Percentiles rank a stretch among this genome's conserved stretches.
These are phyloP conservation scores for Phytophthora pisi DNA, from an alignment of 352 stramenopile species.

Conservation along the genomic window DNA sequence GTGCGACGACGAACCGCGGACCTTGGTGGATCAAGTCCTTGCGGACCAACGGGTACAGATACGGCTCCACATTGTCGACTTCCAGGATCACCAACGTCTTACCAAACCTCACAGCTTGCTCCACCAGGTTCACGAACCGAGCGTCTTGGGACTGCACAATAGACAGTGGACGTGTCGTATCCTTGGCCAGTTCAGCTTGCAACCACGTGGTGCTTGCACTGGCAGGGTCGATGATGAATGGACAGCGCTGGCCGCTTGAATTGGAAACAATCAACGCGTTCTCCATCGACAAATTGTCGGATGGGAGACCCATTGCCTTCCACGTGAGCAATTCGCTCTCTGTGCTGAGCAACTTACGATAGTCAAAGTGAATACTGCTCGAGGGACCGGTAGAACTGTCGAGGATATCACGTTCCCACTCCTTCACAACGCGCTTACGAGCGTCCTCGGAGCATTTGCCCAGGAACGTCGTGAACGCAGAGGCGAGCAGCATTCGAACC, in stretches of 20 bases:
- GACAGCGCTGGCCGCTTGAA: slow-evolving; percentile 73
- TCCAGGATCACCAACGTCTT: slow-evolving; percentile 95
- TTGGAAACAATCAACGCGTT: slow-evolving; percentile 93
- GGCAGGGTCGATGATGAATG: slow-evolving; percentile 96
- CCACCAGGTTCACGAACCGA: slow-evolving; percentile 91
- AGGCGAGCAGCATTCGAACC: slow-evolving; percentile 90
- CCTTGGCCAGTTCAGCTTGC: slow-evolving; percentile 86
- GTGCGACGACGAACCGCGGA: slow-evolving; percentile 88
- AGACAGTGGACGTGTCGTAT: slow-evolving; percentile 86
- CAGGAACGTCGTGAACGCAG: slow-evolving; percentile 95
- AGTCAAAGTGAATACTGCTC: slow-evolving; percentile 70
- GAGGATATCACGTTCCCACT: slow-evolving; percentile 81
- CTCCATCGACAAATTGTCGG: slow-evolving; percentile 94
- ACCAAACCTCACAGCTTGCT: slow-evolving; percentile 96
- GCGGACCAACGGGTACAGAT: slow-evolving; percentile 92
- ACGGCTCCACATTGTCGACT: slow-evolving; percentile 91
- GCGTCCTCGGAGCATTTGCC: slow-evolving; percentile 91
- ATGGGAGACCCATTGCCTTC: slow-evolving; percentile 92
- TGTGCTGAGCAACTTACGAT: slow-evolving; percentile 88
- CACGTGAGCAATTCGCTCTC: slow-evolving; percentile 94
- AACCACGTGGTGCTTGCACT: slow-evolving; percentile 91
- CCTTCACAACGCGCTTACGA: slow-evolving; percentile 70
- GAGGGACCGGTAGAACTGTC: slow-evolving; percentile 31
- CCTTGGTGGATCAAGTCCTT: slow-evolving; percentile 92
- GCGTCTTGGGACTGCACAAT: slow-evolving; percentile 86